phyloP scores from a whole-genome alignment of 2,329 filamentous ascomycete genomes.

The Trichothecium sympodiale region DNA sequence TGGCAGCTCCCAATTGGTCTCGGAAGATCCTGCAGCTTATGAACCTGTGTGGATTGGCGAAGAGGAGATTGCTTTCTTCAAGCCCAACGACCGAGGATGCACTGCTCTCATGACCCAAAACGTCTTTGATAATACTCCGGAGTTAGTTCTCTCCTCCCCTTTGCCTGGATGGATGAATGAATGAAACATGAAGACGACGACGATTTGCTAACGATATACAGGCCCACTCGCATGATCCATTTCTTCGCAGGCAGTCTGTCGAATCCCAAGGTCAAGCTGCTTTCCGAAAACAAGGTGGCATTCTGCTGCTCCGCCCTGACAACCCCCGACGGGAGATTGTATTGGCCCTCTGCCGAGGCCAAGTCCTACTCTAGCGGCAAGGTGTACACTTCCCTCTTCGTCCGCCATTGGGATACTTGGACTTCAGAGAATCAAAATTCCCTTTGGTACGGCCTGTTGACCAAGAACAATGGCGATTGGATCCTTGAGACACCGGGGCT shows the following conservation, averaged over 20 bases:
- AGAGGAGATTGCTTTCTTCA: conserved; percentile 47
- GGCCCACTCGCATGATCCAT: conserved; percentile 28
- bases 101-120: conserved; percentile 33
- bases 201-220: too few relatives aligned
- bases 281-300: conserved; percentile 38
- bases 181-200: conserved; percentile 14
- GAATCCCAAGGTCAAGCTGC: conserved; percentile 46
- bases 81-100: conserved; percentile 32
- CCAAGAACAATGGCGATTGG: conserved; percentile 28
- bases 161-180: conserved; percentile 3
- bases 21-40: conserved; percentile 50
- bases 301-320: conserved; percentile 53
- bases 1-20: conserved; percentile 54
- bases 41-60: conserved; percentile 71
- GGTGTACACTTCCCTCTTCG: conserved; percentile 65
- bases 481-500: conserved; percentile 33
- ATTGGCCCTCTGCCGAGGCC: conserved; percentile 50
- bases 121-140: conserved; percentile 20
- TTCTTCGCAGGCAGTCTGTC: conserved; percentile 41
- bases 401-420: conserved; percentile 77
- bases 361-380: conserved; percentile 53
- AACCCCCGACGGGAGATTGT: conserved; percentile 56
- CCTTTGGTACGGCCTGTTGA: conserved; percentile 61
- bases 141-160: conserved; percentile 20
- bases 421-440: conserved; percentile 56